These are phyloP conservation scores for Saussurea involucrata DNA, from an alignment of 129 eudicot species.

Conservation along the genomic window DNA sequence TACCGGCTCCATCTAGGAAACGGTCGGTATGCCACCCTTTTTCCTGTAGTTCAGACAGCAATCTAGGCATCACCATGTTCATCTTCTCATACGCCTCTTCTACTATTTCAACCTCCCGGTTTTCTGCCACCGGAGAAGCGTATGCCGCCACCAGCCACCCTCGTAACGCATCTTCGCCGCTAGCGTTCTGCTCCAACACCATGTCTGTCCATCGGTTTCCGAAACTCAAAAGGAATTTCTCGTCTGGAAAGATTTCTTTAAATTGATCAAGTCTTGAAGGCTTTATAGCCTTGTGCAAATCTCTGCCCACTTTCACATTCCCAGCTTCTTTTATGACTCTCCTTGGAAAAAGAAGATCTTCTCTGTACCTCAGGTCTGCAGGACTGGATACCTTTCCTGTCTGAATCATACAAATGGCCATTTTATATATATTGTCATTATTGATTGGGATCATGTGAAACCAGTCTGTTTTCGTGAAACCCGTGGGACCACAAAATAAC, in stretches of 20 bases:
- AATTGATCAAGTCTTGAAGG: constrained; percentile 68
- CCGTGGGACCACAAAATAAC: no score
- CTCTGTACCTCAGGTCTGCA: constrained; percentile 85
- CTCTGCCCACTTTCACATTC: constrained; percentile 36
- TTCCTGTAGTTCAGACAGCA: constrained; percentile 54
- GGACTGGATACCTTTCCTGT: constrained; percentile 80
- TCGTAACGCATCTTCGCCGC: constrained; percentile 82
- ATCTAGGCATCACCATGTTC: constrained; percentile 50
- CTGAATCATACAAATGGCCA: constrained; percentile 32
- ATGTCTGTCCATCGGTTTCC: constrained; percentile 66
- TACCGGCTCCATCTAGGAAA: constrained; percentile 86
- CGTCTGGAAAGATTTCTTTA: constrained; percentile 63
- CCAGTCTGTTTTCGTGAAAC: no score
- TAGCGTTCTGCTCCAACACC: constrained; percentile 42
- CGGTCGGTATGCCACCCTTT: constrained; percentile 99
- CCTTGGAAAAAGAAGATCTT: constrained; percentile 84
- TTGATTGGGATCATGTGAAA: no score
- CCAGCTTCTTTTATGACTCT: constrained; percentile 59
- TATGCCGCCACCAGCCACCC: constrained; percentile 64
- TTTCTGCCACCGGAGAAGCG: constrained; percentile 18
- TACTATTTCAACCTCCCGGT: constrained; percentile 33
- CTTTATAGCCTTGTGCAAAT: constrained; percentile 53
- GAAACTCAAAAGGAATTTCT: constrained; percentile 57
- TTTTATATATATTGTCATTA: neutral
- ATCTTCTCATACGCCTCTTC: constrained; percentile 75